These are phyloP conservation scores for Microdochium nivale DNA, from an alignment of 2,329 filamentous ascomycete genomes.

Conservation along the genomic window DNA sequence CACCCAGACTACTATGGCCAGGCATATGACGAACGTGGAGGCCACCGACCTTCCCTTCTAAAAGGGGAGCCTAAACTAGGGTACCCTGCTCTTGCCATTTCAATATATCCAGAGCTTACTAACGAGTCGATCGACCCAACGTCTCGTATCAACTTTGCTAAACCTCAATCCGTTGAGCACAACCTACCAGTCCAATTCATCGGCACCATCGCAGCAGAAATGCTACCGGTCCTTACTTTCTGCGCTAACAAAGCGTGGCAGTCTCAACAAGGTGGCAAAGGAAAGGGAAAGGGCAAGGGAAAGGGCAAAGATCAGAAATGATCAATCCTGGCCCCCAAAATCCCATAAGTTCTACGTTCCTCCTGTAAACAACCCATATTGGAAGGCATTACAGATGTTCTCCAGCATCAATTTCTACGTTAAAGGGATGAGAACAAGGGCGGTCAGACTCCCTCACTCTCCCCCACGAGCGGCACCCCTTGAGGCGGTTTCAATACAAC, in stretches of 20 bases:
- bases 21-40: constrained; percentile 28
- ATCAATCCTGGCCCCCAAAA: too few species aligned
- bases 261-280: neutral
- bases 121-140: constrained; percentile 35
- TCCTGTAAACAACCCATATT: too few species aligned
- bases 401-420: too few species aligned
- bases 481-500: too few species aligned
- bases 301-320: too few species aligned
- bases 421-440: too few species aligned
- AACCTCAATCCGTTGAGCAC: constrained; percentile 47
- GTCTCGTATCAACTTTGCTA: constrained; percentile 51
- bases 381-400: too few species aligned
- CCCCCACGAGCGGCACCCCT: too few species aligned
- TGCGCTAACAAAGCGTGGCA: constrained; percentile 27
- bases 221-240: constrained; percentile 40
- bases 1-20: constrained; percentile 46
- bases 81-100: constrained; percentile 34
- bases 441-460: too few species aligned
- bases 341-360: too few species aligned
- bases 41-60: constrained; percentile 20
- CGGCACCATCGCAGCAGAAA: constrained; percentile 30
- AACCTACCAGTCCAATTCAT: constrained; percentile 50
- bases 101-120: constrained; percentile 26
- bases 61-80: constrained; percentile 37
- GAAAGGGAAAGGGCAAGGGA: neutral